phyloP scores from a whole-genome alignment of 2,329 filamentous ascomycete genomes.

The Macrophomina tecta region DNA sequence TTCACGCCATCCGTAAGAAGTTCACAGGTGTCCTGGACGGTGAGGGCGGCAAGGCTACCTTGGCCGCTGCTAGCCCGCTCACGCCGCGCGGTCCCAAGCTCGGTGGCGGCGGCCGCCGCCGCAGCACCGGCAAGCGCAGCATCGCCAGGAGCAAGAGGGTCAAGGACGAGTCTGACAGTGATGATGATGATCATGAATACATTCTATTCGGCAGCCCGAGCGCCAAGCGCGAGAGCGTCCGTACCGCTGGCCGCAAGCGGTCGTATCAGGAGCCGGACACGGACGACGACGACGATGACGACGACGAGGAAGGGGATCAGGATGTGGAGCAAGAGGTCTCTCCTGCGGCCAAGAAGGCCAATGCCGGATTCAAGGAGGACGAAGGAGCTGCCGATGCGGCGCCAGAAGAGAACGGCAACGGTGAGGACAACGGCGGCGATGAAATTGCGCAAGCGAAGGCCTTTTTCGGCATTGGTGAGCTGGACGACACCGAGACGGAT shows the following conservation, averaged over 20 bases:
- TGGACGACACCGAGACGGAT: no score
- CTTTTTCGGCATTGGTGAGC: no score
- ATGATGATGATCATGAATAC: neutral
- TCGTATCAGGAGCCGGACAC: neutral
- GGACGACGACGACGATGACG: neutral
- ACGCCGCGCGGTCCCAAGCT: neutral
- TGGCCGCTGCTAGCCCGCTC: neutral
- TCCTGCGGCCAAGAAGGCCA: no score
- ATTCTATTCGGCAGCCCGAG: neutral
- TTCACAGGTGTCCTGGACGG: neutral
- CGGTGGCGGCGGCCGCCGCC: neutral
- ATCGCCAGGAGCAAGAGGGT: neutral
- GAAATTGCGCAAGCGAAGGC: no score
- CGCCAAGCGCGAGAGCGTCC: neutral
- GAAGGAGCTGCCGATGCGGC: no score
- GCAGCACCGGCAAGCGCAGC: neutral
- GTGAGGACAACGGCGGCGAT: no score
- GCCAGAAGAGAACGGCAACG: no score
- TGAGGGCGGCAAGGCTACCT: neutral
- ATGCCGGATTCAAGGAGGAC: no score
- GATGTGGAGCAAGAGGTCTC: no score
- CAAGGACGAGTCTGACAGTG: neutral
- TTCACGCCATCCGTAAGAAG: slow-evolving; percentile 8
- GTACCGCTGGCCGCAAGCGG: neutral
- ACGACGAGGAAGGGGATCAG: neutral